Evolutionary conservation across 2,329 filamentous ascomycete species (phyloP), one percentile per base, ranked within the genome.

Genomic region (Coniochaeta prunicola): DNA sequence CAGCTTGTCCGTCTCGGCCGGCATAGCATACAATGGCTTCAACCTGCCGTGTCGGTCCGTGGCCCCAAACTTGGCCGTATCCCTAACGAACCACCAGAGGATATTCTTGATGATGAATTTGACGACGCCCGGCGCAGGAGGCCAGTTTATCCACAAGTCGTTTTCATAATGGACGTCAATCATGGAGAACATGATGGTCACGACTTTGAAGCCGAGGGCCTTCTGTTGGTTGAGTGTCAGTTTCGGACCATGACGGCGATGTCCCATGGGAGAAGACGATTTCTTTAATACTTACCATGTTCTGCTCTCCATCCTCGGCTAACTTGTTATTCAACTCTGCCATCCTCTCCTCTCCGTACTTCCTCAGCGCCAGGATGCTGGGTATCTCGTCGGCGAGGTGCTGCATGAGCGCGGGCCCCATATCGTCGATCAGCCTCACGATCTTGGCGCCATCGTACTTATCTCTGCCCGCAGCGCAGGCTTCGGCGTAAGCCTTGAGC

Each of bases 341-440:
- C 64, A 68, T 62, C 60, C 64, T 67, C 19, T 67, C 31, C 12
- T 6, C 60, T 59, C 61, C 58, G 59, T 66, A 68, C 21, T 61
- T 57, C 55, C 63, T 63, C 26, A 74, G 61, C 8, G 59, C 62
- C 19, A 67, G 57, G 4, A 75, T 62, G 30, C 65, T 67, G 8
- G 62, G 61, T 30, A 74, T 68, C 60, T 74, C 72, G 1, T 73
- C 69, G 0, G 53, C 56, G 10, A 74, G 61, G 63, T 75, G 73
- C 42, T 65, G 56, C 31, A 63, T 59, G 55, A 74, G 62, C 4
- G 59, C 57, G 3, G 60, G 31, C 0, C 65, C 71, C 40, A 75
- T 74, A 0, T 7, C 60, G 60, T 74, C 69, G 21, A 74, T 67
- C 21, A 71, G 31, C 10, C 57, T 36, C 9, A 64, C 56, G 5